phyloP scores from a whole-genome alignment of 495 filamentous ascomycete genomes.

The Neurospora pannonica region DNA sequence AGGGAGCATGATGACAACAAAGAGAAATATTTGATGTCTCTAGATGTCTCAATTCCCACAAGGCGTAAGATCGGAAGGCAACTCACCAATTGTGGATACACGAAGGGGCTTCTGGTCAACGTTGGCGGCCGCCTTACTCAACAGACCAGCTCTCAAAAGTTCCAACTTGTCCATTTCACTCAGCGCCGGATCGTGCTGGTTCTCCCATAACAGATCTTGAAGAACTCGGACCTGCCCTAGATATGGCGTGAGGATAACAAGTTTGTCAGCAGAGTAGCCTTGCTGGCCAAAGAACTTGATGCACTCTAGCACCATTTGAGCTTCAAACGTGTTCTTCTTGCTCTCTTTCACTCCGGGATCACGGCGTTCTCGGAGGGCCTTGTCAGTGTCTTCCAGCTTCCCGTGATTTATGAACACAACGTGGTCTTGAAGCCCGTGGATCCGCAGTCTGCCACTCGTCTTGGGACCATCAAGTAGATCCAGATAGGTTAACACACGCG shows the following conservation, averaged over 20 bases:
- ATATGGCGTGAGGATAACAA: constrained; percentile 71
- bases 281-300: constrained; percentile 69
- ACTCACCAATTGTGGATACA: constrained; percentile 57
- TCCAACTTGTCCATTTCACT: constrained; percentile 65
- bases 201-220: constrained; percentile 34
- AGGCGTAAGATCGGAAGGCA: background rate
- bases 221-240: constrained; percentile 58
- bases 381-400: constrained; percentile 38
- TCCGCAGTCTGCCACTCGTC: constrained; percentile 37
- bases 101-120: constrained; percentile 42
- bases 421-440: constrained; percentile 37
- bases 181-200: constrained; percentile 46
- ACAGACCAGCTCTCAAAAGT: constrained; percentile 47
- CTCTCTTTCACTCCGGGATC: constrained; percentile 41
- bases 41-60: background rate
- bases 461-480: constrained; percentile 47
- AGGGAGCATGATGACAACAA: background rate
- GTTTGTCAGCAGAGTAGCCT: constrained; percentile 56
- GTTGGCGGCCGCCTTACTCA: constrained; percentile 45
- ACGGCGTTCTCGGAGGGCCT: constrained; percentile 36
- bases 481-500: constrained; percentile 55
- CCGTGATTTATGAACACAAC: constrained; percentile 61
- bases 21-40: background rate
- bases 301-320: constrained; percentile 53
- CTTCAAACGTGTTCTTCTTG: constrained; percentile 63